Percentiles rank a stretch among this genome's conserved stretches.
phyloP scores from a whole-genome alignment of 2,329 filamentous ascomycete genomes.

The Myriosclerotinia curreyana region DNA sequence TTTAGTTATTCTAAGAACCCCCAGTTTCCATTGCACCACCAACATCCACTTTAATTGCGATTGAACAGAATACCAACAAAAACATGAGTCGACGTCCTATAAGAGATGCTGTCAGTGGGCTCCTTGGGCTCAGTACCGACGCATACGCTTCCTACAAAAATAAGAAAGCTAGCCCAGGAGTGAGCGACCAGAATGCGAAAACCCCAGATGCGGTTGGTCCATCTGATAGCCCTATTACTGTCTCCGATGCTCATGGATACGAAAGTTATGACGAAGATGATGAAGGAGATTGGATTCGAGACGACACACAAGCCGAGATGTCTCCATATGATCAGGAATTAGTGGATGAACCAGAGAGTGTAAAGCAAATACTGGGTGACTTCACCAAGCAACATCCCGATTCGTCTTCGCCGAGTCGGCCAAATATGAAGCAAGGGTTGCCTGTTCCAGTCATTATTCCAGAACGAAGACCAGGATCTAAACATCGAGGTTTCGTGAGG shows the following conservation, averaged over 20 bases:
- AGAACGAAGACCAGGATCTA: slow-evolving; percentile 50
- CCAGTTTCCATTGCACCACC: too few relatives aligned
- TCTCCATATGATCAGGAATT: not conserved
- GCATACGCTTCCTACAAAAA: slow-evolving; percentile 12
- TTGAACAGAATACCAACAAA: not conserved
- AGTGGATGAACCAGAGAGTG: not conserved
- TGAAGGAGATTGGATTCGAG: slow-evolving; percentile 18
- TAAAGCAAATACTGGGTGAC: slow-evolving; percentile 12
- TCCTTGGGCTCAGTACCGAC: slow-evolving; percentile 9
- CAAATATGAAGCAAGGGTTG: slow-evolving; percentile 27
- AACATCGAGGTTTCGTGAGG: slow-evolving; percentile 49
- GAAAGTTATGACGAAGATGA: slow-evolving; percentile 19
- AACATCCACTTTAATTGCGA: not conserved
- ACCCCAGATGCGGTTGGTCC: not conserved
- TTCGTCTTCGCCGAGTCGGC: not conserved
- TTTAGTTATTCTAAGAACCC: not conserved
- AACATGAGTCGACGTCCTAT: not conserved
- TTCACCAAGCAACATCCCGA: not conserved
- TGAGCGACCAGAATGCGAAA: not conserved
- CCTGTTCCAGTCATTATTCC: slow-evolving; percentile 51
- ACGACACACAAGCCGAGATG: slow-evolving; percentile 16
- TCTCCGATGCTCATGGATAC: not conserved
- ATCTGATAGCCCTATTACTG: not conserved
- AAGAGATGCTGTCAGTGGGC: not conserved
- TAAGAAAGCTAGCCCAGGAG: not conserved